These are phyloP conservation scores for Sporothrix dimorphospora DNA, from an alignment of 2,329 filamentous ascomycete species.

Conservation along the genomic window DNA sequence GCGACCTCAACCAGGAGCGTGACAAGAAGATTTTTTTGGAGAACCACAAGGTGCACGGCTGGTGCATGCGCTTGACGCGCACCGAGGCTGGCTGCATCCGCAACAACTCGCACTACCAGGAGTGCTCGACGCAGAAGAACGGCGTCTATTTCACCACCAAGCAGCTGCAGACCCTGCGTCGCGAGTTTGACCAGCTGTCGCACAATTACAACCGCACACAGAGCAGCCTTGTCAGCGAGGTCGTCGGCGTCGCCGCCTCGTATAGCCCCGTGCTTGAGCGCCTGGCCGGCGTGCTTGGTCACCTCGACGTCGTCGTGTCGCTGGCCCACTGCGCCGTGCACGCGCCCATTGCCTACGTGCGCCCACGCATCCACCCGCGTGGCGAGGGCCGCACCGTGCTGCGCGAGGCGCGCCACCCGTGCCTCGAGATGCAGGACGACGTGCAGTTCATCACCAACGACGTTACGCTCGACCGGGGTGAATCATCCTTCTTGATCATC, in stretches of 20 bases:
- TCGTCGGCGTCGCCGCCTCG: constrained; percentile 89
- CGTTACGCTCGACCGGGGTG: constrained; percentile 74
- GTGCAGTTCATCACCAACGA: constrained; percentile 99
- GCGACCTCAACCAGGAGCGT: constrained; percentile 85
- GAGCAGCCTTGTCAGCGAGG: constrained; percentile 85
- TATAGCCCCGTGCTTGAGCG: constrained; percentile 93
- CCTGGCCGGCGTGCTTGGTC: constrained; percentile 83
- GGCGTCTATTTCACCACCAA: constrained; percentile 97
- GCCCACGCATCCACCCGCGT: constrained; percentile 86
- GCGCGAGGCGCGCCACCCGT: constrained; percentile 93
- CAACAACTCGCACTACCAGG: constrained; percentile 86
- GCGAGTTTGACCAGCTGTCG: constrained; percentile 92
- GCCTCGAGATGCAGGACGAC: constrained; percentile 98
- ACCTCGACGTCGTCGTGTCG: constrained; percentile 92
- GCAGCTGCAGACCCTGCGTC: constrained; percentile 74
- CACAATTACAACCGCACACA: constrained; percentile 96
- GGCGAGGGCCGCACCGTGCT: constrained; percentile 86
- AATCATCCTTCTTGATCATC: constrained; percentile 91
- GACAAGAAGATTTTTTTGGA: constrained; percentile 99
- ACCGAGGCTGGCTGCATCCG: constrained; percentile 91
- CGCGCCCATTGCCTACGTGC: constrained; percentile 87
- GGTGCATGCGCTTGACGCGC: constrained; percentile 92
- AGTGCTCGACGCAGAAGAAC: constrained; percentile 98
- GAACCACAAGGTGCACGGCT: constrained; percentile 93
- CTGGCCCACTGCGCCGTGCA: constrained; percentile 93